Base-by-base conservation (phyloP, 768 basidiomycete genomes). In the Mycena galopus region DNA sequence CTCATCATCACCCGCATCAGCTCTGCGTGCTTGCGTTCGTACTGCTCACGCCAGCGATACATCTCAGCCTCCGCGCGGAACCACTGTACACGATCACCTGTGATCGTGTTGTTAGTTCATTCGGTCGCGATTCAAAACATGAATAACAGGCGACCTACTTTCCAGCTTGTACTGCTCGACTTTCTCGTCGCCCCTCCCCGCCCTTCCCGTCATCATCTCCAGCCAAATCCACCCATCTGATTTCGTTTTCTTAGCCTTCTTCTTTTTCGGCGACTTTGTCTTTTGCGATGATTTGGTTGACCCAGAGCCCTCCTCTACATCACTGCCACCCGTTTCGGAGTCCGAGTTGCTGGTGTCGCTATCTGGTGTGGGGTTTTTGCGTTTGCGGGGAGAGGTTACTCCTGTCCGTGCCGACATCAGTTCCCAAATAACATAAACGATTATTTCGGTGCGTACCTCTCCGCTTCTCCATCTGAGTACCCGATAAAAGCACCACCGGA, bases 1-100 rank as follows among this genome's bases (percentile, higher is more conserved):
- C 14, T 44, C 42, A n/a, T 29, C 21, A 47, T 71, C 63, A 71
- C 63, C 1, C 62, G 69, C 42, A 64, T n/a, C 29, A 71, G 39
- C 32, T 71, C 69, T 2, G 56, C 62, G 19, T 71, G 61, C 62
- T 58, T 59, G 27, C 55, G 27, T 47, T 47, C 44, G 7, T n/a
- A 47, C 44, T 47, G 44, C 3, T 47, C 21, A 21, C 44, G 44
- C 44, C 44, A 47, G 4, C 44, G 44, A 21, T 47, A 47, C 44
- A 47, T 47, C 21, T 47, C 44, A 17, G 44, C 44, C n/a, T 47
- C 44, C 7, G 44, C 44, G 6, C 44, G 11, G 44, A 47, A 47
- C 44, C 44, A 47, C n/a, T 47, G 44, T 5, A 47, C 44, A 21
- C 44, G 44, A 9, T 19, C 44, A 47, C 44, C 44, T 47, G 12